Evolutionary conservation across 306 rosid genomes (phyloP), one percentile per base, ranked within the genome.

Genomic region (Inga leiocalycina): DNA sequence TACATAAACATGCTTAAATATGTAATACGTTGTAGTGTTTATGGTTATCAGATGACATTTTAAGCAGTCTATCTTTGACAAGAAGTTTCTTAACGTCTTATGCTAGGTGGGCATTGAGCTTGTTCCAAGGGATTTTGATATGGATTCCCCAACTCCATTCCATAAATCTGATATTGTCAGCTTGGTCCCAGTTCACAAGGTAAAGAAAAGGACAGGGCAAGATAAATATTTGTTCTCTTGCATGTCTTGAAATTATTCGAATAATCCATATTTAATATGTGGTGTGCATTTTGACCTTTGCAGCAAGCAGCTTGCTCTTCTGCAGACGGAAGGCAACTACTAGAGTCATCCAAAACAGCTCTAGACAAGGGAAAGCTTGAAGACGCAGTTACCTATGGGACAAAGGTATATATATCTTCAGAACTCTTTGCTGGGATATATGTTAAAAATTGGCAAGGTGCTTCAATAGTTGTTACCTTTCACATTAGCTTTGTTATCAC

Each of bases 261-360:
- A 74, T 80, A 34, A 32, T 49, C 74, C 86, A 74, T 82, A 65
- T 79, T 78, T 84, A 52, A 78, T 73, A 79, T 74, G 51, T 77
- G 48, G 77, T 75, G 78, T 66, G 76, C 59, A 76, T 82, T 82
- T 65, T 59, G 76, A 66, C 73, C 71, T 88, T 86, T 86, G 77
- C 97, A 97, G 99, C 99, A 97, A 94, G 99, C 98, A 75, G 97
- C 98, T 75, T 97, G 98, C 89, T 97, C 98, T 69, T 97, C 99
- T 9, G 98, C 99, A 35, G 99, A 97, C 88, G 99, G 99, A 87
- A 88, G 99, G 90, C 98, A 94, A 77, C 97, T 97, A 57, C 89
- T 97, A 68, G 99, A 97, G 81, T 97, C 98, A 57, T 94, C 99
- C 44, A 97, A 97, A 90, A 94, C 98, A 74, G 99, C 99, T 86